phyloP scores from a whole-genome alignment of 768 basidiomycete genomes.

The Pulveroboletus frians region DNA sequence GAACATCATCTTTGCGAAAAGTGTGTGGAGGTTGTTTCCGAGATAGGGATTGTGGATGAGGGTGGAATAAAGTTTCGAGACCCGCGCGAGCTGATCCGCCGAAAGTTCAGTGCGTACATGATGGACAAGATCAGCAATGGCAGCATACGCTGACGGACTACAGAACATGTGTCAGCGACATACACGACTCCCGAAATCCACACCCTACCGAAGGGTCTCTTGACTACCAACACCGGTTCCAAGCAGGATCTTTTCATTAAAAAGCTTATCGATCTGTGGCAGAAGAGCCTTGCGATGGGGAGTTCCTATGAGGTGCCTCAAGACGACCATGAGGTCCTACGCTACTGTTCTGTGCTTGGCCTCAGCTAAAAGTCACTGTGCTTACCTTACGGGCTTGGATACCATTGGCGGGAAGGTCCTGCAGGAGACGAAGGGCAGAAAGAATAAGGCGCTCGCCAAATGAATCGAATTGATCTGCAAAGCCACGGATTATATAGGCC shows the following conservation, averaged over 20 bases:
- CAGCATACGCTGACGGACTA: conserved; percentile 78
- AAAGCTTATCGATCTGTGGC: conserved; percentile 79
- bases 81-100: conserved; percentile 64
- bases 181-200: background rate
- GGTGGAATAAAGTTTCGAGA: conserved; percentile 81
- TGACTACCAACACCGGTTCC: conserved; percentile 79
- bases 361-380: background rate
- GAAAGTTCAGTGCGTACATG: conserved; percentile 82
- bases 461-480: conserved; percentile 56
- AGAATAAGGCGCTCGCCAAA: conserved; percentile 80
- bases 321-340: conserved; percentile 88
- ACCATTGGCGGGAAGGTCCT: conserved; percentile 88
- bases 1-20: conserved; percentile 91
- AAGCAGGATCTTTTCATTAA: conserved; percentile 85
- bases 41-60: conserved; percentile 87
- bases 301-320: conserved; percentile 81
- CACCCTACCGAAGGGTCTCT: conserved; percentile 71
- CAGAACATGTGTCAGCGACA: conserved; percentile 6
- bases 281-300: conserved; percentile 75
- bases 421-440: conserved; percentile 78
- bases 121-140: conserved; percentile 90
- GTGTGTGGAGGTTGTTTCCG: conserved; percentile 73
- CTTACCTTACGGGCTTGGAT: conserved; percentile 75
- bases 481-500: conserved; percentile 79
- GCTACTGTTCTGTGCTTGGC: background rate